Evolutionary conservation across 73 alveolate species (phyloP), one percentile per base, ranked within the genome.

Genomic region (Paramecium primaurelia): DNA sequence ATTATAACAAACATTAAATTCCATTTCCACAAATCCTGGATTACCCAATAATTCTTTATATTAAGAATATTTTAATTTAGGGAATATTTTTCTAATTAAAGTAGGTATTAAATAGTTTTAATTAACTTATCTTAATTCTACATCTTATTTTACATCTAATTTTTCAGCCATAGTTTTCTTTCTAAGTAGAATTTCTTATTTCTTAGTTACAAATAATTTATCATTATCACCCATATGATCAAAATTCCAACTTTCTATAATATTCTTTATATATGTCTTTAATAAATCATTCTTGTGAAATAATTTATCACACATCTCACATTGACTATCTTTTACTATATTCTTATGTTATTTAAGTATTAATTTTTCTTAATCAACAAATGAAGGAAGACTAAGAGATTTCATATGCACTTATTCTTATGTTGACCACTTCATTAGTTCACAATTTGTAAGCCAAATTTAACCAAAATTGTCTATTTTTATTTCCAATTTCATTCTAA

Each of bases 241-340:
- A 22, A 75, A 75, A 14, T 37, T 37, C 88, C 88, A 75, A 75
- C 88, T 75, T 18, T 75, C 88, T 2, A 75, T 75, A 4, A 75
- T 75, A 20, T 75, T 37, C 18, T 75, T 75, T 14, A 75, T 22
- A 8, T 36, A 32, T 45, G 49, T 75, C 49, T 75, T 34, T 18
- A 75, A 4, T 75, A 75, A 75, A 75, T 75, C 88, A 75, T 75
- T 40, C 22, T n/a, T 37, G 11, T 75, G 88, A 37, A 75, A 75
- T 37, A 22, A 4, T 9, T 22, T 34, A 75, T 75, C 59, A 75
- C 88, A 75, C 49, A 32, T 75, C 9, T 37, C 42, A 14, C 88
- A 75, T n/a, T 32, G 3, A 10, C 42, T n/a, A n/a, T 75, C 88
- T 75, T 75, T 75, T 0, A 75, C 11, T 12, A 75, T 37, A 14